phyloP scores from a whole-genome alignment of 495 filamentous ascomycete species.

The Talaromyces trachyspermus region DNA sequence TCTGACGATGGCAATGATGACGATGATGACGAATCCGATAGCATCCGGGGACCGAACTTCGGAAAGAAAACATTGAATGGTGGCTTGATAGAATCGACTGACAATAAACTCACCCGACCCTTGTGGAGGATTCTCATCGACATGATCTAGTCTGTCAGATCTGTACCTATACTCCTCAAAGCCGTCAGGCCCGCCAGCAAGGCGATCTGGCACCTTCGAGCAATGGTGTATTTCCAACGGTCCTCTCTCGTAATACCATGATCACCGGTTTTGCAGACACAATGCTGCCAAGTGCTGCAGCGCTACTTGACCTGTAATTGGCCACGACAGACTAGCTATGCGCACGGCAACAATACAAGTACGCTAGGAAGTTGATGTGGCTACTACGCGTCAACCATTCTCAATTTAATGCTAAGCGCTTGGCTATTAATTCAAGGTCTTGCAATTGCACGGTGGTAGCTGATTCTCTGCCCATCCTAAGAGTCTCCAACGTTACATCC shows the following conservation, averaged over 20 bases:
- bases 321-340: too few relatives aligned
- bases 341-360: too few relatives aligned
- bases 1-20: slow-evolving; percentile 15
- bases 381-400: too few relatives aligned
- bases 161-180: not conserved
- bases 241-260: not conserved
- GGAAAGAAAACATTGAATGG: not conserved
- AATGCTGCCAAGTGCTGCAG: too few relatives aligned
- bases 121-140: not conserved
- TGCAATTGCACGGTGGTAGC: too few relatives aligned
- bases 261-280: not conserved
- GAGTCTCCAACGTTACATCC: too few relatives aligned
- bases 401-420: too few relatives aligned
- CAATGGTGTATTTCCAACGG: not conserved
- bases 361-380: too few relatives aligned
- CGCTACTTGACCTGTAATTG: too few relatives aligned
- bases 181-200: not conserved
- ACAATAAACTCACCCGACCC: too few relatives aligned
- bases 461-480: too few relatives aligned
- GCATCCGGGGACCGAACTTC: not conserved
- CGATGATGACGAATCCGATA: slow-evolving; percentile 10
- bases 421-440: too few relatives aligned
- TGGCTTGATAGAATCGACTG: slow-evolving; percentile 4
- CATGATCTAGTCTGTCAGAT: not conserved
- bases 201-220: not conserved